A percentile compares a stretch with the other conserved stretches of the same genome.
These are phyloP conservation scores for Citrus inodora DNA, from an alignment of 345 rosid genomes.

Conservation along the genomic window DNA sequence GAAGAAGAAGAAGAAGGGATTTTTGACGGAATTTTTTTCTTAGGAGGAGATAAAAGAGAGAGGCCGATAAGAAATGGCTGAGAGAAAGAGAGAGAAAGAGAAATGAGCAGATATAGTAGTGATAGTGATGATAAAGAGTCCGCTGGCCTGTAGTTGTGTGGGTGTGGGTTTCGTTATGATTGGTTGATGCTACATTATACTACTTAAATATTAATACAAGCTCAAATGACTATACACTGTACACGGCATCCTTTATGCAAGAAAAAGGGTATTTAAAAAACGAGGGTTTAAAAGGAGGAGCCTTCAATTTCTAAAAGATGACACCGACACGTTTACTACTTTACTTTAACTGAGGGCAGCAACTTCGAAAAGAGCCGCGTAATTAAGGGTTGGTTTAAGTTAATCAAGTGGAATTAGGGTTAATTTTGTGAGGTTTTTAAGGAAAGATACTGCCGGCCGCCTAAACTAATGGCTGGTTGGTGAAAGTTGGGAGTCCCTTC, in stretches of 20 bases:
- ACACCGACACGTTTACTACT: slow-evolving; percentile 33
- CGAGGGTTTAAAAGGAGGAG: not conserved
- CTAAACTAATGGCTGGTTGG: no score
- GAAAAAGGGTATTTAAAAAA: not conserved
- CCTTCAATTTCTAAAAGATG: slow-evolving; percentile 23
- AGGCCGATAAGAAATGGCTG: not conserved
- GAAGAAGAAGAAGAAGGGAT: not conserved
- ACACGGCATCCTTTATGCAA: not conserved
- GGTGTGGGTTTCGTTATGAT: slow-evolving; percentile 6
- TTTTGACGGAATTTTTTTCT: no score
- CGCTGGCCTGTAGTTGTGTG: not conserved
- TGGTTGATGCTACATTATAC: not conserved
- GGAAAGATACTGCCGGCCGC: not conserved
- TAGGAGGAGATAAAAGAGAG: not conserved
- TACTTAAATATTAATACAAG: not conserved
- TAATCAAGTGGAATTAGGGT: not conserved
- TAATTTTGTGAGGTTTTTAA: not conserved
- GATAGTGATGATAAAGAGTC: not conserved
- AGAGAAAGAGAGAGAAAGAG: not conserved
- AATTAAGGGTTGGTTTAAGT: not conserved
- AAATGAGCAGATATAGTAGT: not conserved
- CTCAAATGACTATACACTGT: not conserved
- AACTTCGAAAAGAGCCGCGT: not conserved
- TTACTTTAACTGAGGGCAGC: slow-evolving; percentile 8
- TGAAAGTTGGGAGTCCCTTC: no score